Base-by-base conservation (phyloP, 441 rosid genomes). In the Populus hybrid region DNA sequence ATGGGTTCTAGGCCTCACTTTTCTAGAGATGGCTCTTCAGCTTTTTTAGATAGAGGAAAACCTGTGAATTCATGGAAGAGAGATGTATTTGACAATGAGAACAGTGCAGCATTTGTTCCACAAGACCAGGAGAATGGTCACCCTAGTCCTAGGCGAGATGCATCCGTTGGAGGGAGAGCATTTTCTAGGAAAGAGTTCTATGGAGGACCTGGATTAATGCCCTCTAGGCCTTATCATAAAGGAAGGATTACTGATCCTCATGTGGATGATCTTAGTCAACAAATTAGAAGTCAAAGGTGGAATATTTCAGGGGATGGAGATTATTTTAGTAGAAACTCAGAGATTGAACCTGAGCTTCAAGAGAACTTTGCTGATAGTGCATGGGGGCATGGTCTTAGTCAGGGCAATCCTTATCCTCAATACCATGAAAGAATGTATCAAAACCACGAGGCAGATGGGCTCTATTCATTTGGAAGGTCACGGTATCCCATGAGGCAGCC, bases 401-500 rank as follows among this genome's bases (percentile, higher is more conserved):
- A 71, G 65, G 87, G 80, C 74, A 89, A 82, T 88, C 83, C 86
- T 10, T 90, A 89, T 84, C 46, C 91, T 79, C 75, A 89, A 57
- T 87, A 87, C 70, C 84, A 91, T 75, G 98, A 89, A 72, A 83
- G 86, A 77, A 75, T 82, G 42, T 87, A 91, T 84, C 94, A 83
- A 69, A 88, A 90, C 79, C 79, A 90, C 0, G 98, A 92, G 70
- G 86, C 86, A 78, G 96, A 89, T 81, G 95, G 88, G 71, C 82
- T 87, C 80, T 88, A 87, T 81, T 86, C 96, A 61, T 88, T 86
- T 85, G 96, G 95, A 74, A 89, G 96, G 87, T 86, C 94, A 65
- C 84, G 98, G 67, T 89, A 89, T 84, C 86, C 97, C 77, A 82
- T 87, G 85, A 91, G 91, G 88, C 98, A 93, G 86, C 99, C 98